Evolutionary conservation across 2,329 filamentous ascomycete genomes (phyloP).

Genomic region (Ophiostoma montium): DNA sequence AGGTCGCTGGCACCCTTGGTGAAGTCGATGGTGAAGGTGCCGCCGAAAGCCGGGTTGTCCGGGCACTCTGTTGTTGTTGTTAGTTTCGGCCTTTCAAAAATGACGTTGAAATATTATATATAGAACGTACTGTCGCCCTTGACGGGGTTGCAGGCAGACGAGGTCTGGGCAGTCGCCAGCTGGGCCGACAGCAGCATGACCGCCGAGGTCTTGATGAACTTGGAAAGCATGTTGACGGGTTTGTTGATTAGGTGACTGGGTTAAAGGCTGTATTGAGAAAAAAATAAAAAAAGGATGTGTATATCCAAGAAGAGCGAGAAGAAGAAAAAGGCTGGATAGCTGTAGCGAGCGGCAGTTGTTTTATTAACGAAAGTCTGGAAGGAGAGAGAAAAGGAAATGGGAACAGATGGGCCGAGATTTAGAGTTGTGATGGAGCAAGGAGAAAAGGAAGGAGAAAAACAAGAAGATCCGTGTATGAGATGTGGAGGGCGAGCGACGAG

Average conservation of each 20-base stretch:
- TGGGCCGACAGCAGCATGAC: conserved; percentile 32
- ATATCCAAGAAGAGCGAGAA: conserved; percentile 5
- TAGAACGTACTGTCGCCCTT: conserved; percentile 26
- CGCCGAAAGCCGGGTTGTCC: conserved; percentile 62
- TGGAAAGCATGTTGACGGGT: conserved; percentile 28
- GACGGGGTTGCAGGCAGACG: conserved; percentile 39
- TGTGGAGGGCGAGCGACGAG: conserved; percentile 5
- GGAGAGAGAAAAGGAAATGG: neutral
- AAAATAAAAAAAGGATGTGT: neutral
- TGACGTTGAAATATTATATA: neutral
- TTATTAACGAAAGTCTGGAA: conserved; percentile 1
- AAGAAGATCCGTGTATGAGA: neutral
- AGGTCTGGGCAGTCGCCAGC: conserved; percentile 41
- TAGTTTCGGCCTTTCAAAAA: neutral
- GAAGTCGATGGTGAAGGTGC: conserved; percentile 54
- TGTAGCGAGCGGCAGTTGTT: neutral
- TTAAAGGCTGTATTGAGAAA: neutral
- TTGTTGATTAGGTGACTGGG: neutral
- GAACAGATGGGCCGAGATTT: neutral
- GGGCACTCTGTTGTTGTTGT: conserved; percentile 41
- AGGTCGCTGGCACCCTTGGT: conserved; percentile 51
- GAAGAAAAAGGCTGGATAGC: neutral
- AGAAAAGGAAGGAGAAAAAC: neutral
- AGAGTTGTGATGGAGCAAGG: neutral
- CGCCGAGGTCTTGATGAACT: conserved; percentile 29